Conservation (phyloP, 2,329 filamentous ascomycete species). For the Clonostachys chloroleuca region DNA sequence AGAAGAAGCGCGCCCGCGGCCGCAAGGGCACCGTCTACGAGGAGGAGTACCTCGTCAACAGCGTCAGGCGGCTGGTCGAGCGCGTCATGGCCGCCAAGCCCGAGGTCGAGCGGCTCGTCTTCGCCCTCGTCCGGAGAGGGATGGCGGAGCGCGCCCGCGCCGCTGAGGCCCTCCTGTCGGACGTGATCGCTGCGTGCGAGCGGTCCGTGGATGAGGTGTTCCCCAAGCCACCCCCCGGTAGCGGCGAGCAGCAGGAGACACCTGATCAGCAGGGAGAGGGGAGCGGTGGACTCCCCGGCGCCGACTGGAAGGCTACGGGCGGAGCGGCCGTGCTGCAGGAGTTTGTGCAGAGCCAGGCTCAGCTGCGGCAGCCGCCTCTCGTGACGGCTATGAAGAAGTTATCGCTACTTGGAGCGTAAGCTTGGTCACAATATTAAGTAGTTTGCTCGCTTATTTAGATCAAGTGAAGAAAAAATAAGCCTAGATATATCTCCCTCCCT, state of each 20-base stretch:
- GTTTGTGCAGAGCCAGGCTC: slow-evolving; percentile 34
- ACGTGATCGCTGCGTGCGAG: slow-evolving; percentile 68
- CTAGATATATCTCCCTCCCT: no score
- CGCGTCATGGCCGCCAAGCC: slow-evolving; percentile 68
- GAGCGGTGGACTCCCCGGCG: slow-evolving; percentile 11
- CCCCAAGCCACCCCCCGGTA: slow-evolving; percentile 13
- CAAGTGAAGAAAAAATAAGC: no score
- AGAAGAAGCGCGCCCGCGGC: slow-evolving; percentile 89
- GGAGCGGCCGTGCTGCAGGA: slow-evolving; percentile 49
- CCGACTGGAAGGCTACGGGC: slow-evolving; percentile 31
- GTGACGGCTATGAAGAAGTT: slow-evolving; percentile 45
- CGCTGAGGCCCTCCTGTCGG: slow-evolving; percentile 67
- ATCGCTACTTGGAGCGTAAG: slow-evolving; percentile 35
- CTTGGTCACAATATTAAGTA: no score
- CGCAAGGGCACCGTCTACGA: slow-evolving; percentile 98
- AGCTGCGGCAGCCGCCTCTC: slow-evolving; percentile 41
- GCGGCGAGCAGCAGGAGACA: slow-evolving; percentile 8
- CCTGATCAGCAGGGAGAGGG: slow-evolving; percentile 8
- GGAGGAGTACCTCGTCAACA: slow-evolving; percentile 93
- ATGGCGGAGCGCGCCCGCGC: slow-evolving; percentile 87
- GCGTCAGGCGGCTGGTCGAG: slow-evolving; percentile 77
- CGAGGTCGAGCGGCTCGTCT: slow-evolving; percentile 71
- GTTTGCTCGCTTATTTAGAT: no score
- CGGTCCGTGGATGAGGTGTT: slow-evolving; percentile 70
- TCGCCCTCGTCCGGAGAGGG: slow-evolving; percentile 69